Evolutionary conservation across 2,329 filamentous ascomycete genomes (phyloP).

Genomic region (Cyanodermella asteris): DNA sequence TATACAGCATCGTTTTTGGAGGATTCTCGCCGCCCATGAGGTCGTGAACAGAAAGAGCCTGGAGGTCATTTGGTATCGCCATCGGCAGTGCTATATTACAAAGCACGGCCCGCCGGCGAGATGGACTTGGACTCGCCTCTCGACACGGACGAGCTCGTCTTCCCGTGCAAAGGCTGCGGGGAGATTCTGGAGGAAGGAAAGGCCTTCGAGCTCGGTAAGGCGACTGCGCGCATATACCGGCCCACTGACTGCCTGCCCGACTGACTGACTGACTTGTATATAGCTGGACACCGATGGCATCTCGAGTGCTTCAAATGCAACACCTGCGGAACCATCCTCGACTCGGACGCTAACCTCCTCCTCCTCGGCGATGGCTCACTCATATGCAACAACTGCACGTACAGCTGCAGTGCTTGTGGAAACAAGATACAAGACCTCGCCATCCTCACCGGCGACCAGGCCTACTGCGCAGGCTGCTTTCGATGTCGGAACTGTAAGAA

Average conservation of each 20-base stretch:
- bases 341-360: slow-evolving; percentile 92
- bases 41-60: too few relatives aligned
- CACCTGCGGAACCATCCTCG: slow-evolving; percentile 81
- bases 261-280: slow-evolving; percentile 14
- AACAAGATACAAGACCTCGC: slow-evolving; percentile 98
- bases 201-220: slow-evolving; percentile 77
- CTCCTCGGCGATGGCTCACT: slow-evolving; percentile 92
- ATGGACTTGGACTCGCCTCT: slow-evolving; percentile 39
- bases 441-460: slow-evolving; percentile 92
- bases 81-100: too few relatives aligned
- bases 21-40: too few relatives aligned
- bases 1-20: too few relatives aligned
- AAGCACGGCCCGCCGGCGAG: too few relatives aligned
- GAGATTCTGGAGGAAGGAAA: slow-evolving; percentile 98
- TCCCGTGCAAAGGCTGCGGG: slow-evolving; percentile 81
- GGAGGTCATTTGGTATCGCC: too few relatives aligned
- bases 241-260: slow-evolving; percentile 7
- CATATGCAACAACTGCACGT: slow-evolving; percentile 98
- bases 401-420: slow-evolving; percentile 88
- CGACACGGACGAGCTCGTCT: slow-evolving; percentile 59
- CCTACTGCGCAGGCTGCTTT: slow-evolving; percentile 94
- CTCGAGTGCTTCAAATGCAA: slow-evolving; percentile 98
- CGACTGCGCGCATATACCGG: slow-evolving; percentile 7
- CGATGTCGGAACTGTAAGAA: slow-evolving; percentile 94
- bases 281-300: slow-evolving; percentile 94